Evolutionary conservation across 1,139 yeast genomes (phyloP).

Genomic region (Diutina catenulata): DNA sequence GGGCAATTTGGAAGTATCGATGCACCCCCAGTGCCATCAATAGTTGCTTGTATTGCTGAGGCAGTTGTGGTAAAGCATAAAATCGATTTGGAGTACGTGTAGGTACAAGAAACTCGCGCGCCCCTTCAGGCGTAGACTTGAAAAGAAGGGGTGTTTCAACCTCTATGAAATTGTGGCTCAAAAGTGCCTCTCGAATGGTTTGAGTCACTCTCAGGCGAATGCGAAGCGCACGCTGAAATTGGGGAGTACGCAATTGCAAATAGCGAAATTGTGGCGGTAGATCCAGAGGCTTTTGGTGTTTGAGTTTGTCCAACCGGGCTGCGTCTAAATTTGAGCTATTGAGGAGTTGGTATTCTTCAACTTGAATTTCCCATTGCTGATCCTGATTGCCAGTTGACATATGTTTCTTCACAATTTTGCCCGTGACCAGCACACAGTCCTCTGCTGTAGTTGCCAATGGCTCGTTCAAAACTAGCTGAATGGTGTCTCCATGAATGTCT

Average conservation of each 20-base stretch:
- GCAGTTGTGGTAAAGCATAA: constrained; percentile 93
- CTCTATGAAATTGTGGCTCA: constrained; percentile 50
- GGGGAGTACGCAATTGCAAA: constrained; percentile 59
- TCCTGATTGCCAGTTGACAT: constrained; percentile 13
- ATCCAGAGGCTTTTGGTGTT: constrained; percentile 33
- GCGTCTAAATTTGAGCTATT: constrained; percentile 61
- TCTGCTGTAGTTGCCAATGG: constrained; percentile 39
- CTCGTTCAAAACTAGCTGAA: constrained; percentile 48
- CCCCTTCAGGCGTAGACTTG: constrained; percentile 97
- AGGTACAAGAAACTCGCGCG: constrained; percentile 90
- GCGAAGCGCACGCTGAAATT: constrained; percentile 47
- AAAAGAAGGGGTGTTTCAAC: constrained; percentile 88
- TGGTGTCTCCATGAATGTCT: constrained; percentile 54
- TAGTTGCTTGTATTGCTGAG: constrained; percentile 92
- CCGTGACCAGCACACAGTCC: constrained; percentile 65
- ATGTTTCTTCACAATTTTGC: constrained; percentile 31
- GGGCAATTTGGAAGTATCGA: constrained; percentile 80
- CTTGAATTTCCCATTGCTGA: constrained; percentile 43
- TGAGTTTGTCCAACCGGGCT: constrained; percentile 55
- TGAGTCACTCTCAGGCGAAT: constrained; percentile 51
- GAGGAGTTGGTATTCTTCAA: constrained; percentile 40
- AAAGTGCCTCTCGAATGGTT: constrained; percentile 39
- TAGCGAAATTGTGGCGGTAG: constrained; percentile 76
- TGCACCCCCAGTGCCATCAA: constrained; percentile 90
- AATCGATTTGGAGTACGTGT: constrained; percentile 54